A percentile compares a stretch with the other conserved stretches of the same genome.
These are phyloP conservation scores for Aspergillus kassunensis DNA, from an alignment of 495 filamentous ascomycete genomes.

Conservation along the genomic window DNA sequence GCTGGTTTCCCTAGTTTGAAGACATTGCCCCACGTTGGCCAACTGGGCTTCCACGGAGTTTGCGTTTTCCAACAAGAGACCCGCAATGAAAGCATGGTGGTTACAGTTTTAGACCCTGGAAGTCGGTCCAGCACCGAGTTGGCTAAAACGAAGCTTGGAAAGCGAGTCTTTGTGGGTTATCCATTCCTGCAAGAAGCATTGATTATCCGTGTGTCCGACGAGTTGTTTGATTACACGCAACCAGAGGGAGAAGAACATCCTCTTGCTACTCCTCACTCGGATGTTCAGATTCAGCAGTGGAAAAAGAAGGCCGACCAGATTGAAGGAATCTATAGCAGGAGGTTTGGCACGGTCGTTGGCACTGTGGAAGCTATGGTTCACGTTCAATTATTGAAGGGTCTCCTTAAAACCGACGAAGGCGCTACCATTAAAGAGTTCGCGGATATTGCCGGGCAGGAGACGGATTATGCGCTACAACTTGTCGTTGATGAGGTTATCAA, in stretches of 20 bases:
- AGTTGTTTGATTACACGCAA: slow-evolving; percentile 84
- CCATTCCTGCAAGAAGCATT: slow-evolving; percentile 94
- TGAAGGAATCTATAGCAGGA: slow-evolving; percentile 81
- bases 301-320: slow-evolving; percentile 78
- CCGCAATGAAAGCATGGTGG: slow-evolving; percentile 92
- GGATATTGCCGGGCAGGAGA: slow-evolving; percentile 82
- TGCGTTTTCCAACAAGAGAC: slow-evolving; percentile 97
- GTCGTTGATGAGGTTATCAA: slow-evolving; percentile 88
- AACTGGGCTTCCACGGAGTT: slow-evolving; percentile 84
- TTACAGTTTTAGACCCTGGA: slow-evolving; percentile 75
- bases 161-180: slow-evolving; percentile 88
- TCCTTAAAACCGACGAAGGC: slow-evolving; percentile 86
- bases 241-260: slow-evolving; percentile 58
- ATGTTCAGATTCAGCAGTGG: slow-evolving; percentile 78
- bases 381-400: slow-evolving; percentile 86
- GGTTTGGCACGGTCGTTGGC: slow-evolving; percentile 83
- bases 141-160: slow-evolving; percentile 75
- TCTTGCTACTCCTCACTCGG: slow-evolving; percentile 63
- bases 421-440: slow-evolving; percentile 92
- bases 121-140: slow-evolving; percentile 61
- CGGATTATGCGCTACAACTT: slow-evolving; percentile 84
- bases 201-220: slow-evolving; percentile 83
- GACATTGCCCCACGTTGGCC: slow-evolving; percentile 73
- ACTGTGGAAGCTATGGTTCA: slow-evolving; percentile 83
- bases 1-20: slow-evolving; percentile 92